phyloP scores from a whole-genome alignment of 148 eudicot species.

The Silene uniflora region DNA sequence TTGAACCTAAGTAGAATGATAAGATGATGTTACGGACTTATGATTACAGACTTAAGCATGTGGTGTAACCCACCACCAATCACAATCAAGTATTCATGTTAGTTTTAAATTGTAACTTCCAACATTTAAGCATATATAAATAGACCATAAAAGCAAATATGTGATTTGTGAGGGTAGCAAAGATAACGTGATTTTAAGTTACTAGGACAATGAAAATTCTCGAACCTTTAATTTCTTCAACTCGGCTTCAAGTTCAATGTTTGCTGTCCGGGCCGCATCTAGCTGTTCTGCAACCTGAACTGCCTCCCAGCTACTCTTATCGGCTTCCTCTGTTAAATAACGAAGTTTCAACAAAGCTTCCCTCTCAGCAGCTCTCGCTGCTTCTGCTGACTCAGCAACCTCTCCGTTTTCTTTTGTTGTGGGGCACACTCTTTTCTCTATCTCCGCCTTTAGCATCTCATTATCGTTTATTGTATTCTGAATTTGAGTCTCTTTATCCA shows the following conservation, averaged over 20 bases:
- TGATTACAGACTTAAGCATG: too few species aligned
- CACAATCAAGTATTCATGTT: too few species aligned
- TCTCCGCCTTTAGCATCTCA: conserved; percentile 49
- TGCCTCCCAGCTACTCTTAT: conserved; percentile 47
- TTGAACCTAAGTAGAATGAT: conserved; percentile 40
- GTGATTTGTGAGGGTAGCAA: too few species aligned
- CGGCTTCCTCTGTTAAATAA: conserved; percentile 62
- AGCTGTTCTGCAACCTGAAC: conserved; percentile 54
- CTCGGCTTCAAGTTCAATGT: conserved; percentile 67
- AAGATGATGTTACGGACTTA: too few species aligned
- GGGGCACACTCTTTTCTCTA: conserved; percentile 39
- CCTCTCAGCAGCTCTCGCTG: conserved; percentile 52
- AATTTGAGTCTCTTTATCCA: conserved; percentile 50
- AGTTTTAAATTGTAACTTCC: too few species aligned
- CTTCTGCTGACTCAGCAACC: conserved; percentile 43
- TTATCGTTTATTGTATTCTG: conserved; percentile 53
- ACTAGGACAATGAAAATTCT: too few species aligned
- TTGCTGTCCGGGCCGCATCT: conserved; percentile 59
- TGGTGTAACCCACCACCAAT: too few species aligned
- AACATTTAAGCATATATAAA: too few species aligned
- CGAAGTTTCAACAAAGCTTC: conserved; percentile 70
- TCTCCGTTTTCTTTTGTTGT: conserved; percentile 35
- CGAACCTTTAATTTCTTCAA: conserved; percentile 61
- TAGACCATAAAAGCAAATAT: too few species aligned
- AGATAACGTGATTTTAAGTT: too few species aligned